Evolutionary conservation across 345 rosid species (phyloP), one percentile per base, ranked within the genome.

Genomic region (Brassica carinata): DNA sequence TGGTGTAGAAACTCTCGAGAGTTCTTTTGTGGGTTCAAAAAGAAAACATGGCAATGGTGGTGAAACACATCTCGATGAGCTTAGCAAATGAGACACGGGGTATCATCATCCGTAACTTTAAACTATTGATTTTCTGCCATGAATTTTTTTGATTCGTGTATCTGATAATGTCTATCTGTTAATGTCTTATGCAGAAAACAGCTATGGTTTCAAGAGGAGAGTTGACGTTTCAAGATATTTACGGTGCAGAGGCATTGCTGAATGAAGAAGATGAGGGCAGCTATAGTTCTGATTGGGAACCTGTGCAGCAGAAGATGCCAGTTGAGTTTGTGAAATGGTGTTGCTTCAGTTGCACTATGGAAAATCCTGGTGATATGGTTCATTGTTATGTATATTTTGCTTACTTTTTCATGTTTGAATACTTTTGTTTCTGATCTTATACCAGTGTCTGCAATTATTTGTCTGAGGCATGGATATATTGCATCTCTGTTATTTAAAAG

Each of bases 301-400:
- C 99, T 36, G 66, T 85, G 69, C 87, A 81, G 85, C 63, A 58
- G 27, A 59, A 29, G 5, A 86, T 80, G 77, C 89, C 79, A 10
- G 70, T 86, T n/a, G 94, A 93, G 78, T 80, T 88, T 69, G 33
- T 81, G 15, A 89, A 88, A 77, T 96, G 99, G 98, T 92, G 88
- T 87, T 96, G 99, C 64, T 85, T 89, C 58, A 93, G 90, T 78
- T 92, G 98, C 77, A 93, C 97, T 1, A 90, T 93, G 99, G 64
- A 83, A 59, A 96, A 96, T 78, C 88, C 89, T 71, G 90, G 81
- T 57, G 88, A 86, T 75, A 79, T 84, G 86, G 81, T 77, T 59
- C 86, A 86, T 65, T 96, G 98, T 80, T 85, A 83, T 84, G 99
- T 93, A 96, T 82, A 70, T 79, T 71, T 71, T 13, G 1, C 9